Evolutionary conservation across 2,329 filamentous ascomycete genomes (phyloP).

Genomic region (Ophiocordyceps sinensis): DNA sequence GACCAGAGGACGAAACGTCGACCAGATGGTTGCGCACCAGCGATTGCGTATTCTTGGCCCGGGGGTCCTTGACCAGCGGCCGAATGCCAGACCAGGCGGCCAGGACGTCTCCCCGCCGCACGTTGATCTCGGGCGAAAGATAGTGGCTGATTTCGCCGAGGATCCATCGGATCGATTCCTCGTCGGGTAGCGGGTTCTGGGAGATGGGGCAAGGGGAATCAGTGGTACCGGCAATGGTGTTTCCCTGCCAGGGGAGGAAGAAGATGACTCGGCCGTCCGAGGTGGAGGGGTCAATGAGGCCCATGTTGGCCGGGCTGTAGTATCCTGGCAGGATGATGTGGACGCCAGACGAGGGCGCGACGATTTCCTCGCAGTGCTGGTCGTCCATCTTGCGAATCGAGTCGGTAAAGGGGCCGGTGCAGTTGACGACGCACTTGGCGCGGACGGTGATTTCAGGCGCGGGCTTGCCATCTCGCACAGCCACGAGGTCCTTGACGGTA

Average conservation of each 20-base stretch:
- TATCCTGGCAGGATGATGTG: conserved; percentile 71
- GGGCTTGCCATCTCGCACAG: conserved; percentile 46
- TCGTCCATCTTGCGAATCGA: conserved; percentile 72
- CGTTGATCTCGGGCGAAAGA: conserved; percentile 69
- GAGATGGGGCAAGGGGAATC: conserved; percentile 61
- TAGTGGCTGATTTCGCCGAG: conserved; percentile 74
- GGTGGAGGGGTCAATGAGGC: conserved; percentile 65
- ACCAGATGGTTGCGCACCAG: conserved; percentile 73
- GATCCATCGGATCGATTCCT: conserved; percentile 57
- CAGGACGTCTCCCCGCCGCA: conserved; percentile 64
- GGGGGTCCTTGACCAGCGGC: conserved; percentile 66
- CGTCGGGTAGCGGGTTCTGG: conserved; percentile 60
- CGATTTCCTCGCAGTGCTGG: conserved; percentile 53
- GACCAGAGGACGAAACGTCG: conserved; percentile 57
- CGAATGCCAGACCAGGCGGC: conserved; percentile 75
- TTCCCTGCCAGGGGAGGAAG: conserved; percentile 76
- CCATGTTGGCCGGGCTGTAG: conserved; percentile 68
- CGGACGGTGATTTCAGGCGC: conserved; percentile 47
- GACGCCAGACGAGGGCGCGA: conserved; percentile 69
- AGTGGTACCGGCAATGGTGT: conserved; percentile 73
- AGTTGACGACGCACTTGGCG: conserved; percentile 72
- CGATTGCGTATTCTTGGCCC: conserved; percentile 61
- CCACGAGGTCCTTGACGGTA: conserved; percentile 37
- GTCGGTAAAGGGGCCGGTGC: conserved; percentile 71
- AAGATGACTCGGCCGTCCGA: conserved; percentile 78